phyloP scores from a whole-genome alignment of 805 yeast genomes.

The Schizosaccharomyces japonicus region DNA sequence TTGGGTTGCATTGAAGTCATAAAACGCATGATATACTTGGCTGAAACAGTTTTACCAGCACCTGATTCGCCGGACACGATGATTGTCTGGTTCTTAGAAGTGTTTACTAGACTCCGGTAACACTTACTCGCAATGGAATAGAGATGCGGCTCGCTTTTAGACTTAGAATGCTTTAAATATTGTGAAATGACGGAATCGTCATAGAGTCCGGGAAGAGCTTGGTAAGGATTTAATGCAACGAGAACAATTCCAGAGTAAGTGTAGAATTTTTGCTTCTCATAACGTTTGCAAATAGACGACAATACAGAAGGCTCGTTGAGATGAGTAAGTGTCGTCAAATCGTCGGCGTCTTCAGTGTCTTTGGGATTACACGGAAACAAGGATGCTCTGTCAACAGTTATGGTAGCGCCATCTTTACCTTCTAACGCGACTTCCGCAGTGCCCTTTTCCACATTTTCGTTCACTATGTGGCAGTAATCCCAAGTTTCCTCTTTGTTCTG shows the following conservation, averaged over 20 bases:
- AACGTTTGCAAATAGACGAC: slow-evolving; percentile 75
- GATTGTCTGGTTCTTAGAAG: slow-evolving; percentile 70
- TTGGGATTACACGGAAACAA: neutral
- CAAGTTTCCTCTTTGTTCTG: slow-evolving; percentile 54
- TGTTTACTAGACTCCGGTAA: slow-evolving; percentile 65
- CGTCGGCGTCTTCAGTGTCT: slow-evolving; percentile 39
- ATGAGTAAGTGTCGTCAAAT: slow-evolving; percentile 73
- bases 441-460: slow-evolving; percentile 15
- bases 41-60: slow-evolving; percentile 94
- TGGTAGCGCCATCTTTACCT: neutral
- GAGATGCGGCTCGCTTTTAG: slow-evolving; percentile 87
- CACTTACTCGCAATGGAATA: slow-evolving; percentile 97
- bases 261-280: slow-evolving; percentile 70
- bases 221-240: slow-evolving; percentile 91
- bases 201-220: slow-evolving; percentile 69
- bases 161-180: slow-evolving; percentile 76
- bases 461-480: slow-evolving; percentile 47
- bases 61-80: slow-evolving; percentile 96
- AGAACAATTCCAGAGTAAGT: slow-evolving; percentile 92
- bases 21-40: slow-evolving; percentile 91
- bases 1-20: slow-evolving; percentile 72
- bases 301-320: slow-evolving; percentile 89
- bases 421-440: slow-evolving; percentile 9
- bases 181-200: slow-evolving; percentile 84
- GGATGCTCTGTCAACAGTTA: neutral